phyloP scores from a whole-genome alignment of 108 stramenopile species.

The Nannochloropsis gaditana region DNA sequence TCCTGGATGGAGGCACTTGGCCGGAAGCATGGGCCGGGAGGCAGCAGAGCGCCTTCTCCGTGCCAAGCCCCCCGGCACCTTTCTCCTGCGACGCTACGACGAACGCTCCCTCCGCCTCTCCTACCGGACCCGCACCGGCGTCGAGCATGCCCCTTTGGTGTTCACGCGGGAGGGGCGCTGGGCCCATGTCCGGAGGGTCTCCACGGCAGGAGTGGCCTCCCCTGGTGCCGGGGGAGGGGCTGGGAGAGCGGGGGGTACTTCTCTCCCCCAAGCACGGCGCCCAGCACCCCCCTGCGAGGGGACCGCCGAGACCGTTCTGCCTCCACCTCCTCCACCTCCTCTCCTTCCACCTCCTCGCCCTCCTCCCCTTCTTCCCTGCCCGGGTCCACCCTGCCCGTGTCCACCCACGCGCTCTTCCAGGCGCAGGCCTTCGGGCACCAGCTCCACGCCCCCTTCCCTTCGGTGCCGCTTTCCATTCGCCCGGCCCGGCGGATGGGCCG shows the following conservation, averaged over 20 bases:
- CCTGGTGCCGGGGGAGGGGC: neutral
- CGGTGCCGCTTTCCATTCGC: neutral
- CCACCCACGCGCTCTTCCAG: neutral
- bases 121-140: neutral
- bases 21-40: neutral
- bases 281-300: neutral
- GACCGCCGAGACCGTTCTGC: neutral
- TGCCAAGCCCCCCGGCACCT: neutral
- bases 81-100: neutral
- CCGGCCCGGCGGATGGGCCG: neutral
- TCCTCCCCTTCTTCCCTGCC: conserved; percentile 15
- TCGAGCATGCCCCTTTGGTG: neutral
- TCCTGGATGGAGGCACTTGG: neutral
- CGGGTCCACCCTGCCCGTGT: neutral
- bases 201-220: neutral
- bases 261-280: neutral
- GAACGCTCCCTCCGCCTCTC: conserved; percentile 13
- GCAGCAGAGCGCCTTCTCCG: neutral
- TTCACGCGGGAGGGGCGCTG: neutral
- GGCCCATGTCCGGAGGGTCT: neutral
- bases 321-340: neutral
- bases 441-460: neutral
- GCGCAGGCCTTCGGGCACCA: neutral
- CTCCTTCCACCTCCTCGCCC: neutral
- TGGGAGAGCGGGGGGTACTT: neutral